Conservation (phyloP, 495 filamentous ascomycete species). For the Elaphomyces granulatus region DNA sequence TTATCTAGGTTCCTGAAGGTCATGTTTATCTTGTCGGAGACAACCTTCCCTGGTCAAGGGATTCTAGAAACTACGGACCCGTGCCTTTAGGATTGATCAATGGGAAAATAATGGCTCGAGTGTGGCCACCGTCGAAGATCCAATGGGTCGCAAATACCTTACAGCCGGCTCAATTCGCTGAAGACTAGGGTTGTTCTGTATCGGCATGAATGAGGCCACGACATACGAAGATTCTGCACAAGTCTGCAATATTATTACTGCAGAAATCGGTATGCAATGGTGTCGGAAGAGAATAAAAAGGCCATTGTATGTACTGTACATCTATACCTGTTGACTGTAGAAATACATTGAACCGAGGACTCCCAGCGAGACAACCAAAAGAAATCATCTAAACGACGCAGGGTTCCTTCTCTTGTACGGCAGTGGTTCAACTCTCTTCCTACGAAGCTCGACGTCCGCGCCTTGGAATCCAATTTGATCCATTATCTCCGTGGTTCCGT, state of each 20-base stretch:
- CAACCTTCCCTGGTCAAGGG: slow-evolving; percentile 66
- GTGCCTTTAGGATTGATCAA: slow-evolving; percentile 69
- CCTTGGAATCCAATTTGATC: slow-evolving; percentile 55
- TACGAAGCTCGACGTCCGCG: slow-evolving; percentile 71
- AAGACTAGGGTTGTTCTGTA: not conserved
- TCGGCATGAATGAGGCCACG: too few species aligned
- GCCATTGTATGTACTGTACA: slow-evolving; percentile 1
- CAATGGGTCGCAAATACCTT: slow-evolving; percentile 39
- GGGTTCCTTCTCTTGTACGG: slow-evolving; percentile 42
- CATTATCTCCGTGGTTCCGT: slow-evolving; percentile 75
- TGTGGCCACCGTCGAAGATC: slow-evolving; percentile 37
- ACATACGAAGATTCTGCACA: too few species aligned
- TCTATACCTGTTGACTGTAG: slow-evolving; percentile 2
- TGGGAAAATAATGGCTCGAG: slow-evolving; percentile 67
- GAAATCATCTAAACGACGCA: slow-evolving; percentile 25
- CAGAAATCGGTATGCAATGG: too few species aligned
- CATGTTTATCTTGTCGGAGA: slow-evolving; percentile 85
- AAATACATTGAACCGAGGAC: slow-evolving; percentile 4
- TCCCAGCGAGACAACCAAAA: not conserved
- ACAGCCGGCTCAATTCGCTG: slow-evolving; percentile 19
- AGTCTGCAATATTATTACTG: too few species aligned
- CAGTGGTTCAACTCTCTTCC: slow-evolving; percentile 47
- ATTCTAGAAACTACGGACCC: slow-evolving; percentile 76
- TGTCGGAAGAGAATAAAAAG: not conserved
- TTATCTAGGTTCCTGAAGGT: slow-evolving; percentile 60